These are phyloP conservation scores for Phycomyces blakesleeanus DNA, from an alignment of 192 early-diverging fungal genomes.

Conservation along the genomic window DNA sequence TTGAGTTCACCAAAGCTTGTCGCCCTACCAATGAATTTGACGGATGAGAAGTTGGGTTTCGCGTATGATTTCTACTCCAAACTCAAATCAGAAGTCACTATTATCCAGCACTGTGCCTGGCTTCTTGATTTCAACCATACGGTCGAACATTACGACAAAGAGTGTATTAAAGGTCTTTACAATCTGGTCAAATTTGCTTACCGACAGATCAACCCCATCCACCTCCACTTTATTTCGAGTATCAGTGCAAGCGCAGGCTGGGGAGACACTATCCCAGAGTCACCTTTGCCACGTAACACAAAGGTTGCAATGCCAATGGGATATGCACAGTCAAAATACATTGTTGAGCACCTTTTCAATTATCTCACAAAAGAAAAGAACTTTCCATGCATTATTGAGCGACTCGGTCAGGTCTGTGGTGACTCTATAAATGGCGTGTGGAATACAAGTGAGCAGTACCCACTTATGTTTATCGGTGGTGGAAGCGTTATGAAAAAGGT, in stretches of 20 bases:
- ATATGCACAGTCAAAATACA: conserved; percentile 34
- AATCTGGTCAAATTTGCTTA: conserved; percentile 28
- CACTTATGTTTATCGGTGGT: conserved; percentile 28
- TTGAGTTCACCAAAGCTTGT: conserved; percentile 6
- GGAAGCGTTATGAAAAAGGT: conserved; percentile 21
- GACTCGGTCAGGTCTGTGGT: conserved; percentile 35
- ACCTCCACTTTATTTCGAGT: conserved; percentile 30
- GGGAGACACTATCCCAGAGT: conserved; percentile 11
- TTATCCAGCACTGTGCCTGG: conserved; percentile 37
- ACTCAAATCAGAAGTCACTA: conserved; percentile 25
- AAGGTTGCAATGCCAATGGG: conserved; percentile 25
- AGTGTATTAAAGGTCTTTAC: conserved; percentile 24
- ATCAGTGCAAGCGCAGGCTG: conserved; percentile 21
- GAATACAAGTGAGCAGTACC: conserved; percentile 26
- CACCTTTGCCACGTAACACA: conserved; percentile 22
- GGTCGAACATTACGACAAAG: conserved; percentile 28
- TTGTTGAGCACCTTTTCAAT: conserved; percentile 25
- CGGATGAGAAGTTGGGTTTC: conserved; percentile 26
- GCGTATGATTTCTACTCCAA: conserved; percentile 15
- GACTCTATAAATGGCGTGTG: conserved; percentile 30
- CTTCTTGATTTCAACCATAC: conserved; percentile 34
- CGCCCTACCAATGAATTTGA: conserved; percentile 15
- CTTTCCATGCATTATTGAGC: conserved; percentile 21
- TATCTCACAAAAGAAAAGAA: conserved; percentile 20
- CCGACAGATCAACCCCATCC: conserved; percentile 16